A percentile compares a stretch with the other conserved stretches of the same genome.
phyloP scores from a whole-genome alignment of 805 yeast genomes.

The Saturnispora galanensis region DNA sequence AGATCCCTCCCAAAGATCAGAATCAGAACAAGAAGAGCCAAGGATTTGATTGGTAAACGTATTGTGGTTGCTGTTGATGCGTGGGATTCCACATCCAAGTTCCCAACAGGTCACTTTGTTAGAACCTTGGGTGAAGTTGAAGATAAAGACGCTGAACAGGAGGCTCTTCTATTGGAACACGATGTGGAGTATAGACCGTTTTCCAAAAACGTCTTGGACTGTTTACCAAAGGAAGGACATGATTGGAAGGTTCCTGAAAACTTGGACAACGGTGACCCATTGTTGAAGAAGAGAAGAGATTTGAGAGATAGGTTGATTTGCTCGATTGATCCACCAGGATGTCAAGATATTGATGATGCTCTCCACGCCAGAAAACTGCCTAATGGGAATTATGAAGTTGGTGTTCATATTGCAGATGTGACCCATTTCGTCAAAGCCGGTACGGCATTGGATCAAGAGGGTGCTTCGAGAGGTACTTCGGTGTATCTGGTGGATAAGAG shows the following conservation, averaged over 20 bases:
- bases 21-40: conserved; percentile 79
- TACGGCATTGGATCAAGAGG: conserved; percentile 89
- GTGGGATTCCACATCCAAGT: conserved; percentile 78
- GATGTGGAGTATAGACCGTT: conserved; percentile 96
- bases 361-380: conserved; percentile 77
- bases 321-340: conserved; percentile 94
- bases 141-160: conserved; percentile 91
- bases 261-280: conserved; percentile 42
- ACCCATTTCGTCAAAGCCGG: conserved; percentile 93
- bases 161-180: conserved; percentile 85
- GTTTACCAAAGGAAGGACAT: conserved; percentile 90
- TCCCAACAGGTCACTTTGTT: conserved; percentile 93
- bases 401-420: conserved; percentile 98
- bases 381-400: conserved; percentile 93
- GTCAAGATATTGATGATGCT: conserved; percentile 99
- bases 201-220: conserved; percentile 80
- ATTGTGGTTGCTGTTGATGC: conserved; percentile 87
- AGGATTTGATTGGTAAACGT: conserved; percentile 75
- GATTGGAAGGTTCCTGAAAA: conserved; percentile 82
- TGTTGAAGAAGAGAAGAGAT: conserved; percentile 62
- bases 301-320: conserved; percentile 84
- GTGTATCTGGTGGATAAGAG: conserved; percentile 95
- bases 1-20: conserved; percentile 77
- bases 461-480: conserved; percentile 95
- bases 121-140: conserved; percentile 85